Base-by-base conservation (phyloP, 2,329 filamentous ascomycete genomes). In the Penicillium sp. region DNA sequence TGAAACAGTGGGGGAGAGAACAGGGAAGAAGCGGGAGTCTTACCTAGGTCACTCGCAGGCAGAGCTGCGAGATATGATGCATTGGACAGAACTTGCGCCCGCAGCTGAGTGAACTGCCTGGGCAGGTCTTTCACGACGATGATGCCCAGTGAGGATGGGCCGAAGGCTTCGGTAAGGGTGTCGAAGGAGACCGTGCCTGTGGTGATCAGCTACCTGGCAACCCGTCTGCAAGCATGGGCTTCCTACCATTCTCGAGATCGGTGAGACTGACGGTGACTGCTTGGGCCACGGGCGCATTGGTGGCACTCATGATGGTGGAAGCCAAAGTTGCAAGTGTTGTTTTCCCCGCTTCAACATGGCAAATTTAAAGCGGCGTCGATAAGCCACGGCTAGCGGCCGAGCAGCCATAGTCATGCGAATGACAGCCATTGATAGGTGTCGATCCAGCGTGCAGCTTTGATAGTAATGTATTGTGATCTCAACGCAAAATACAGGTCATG, bases 71-170 rank as follows among this genome's bases (percentile, higher is more conserved):
- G 80, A 61, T 94, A 93, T 0, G 88, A 94, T 3, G 89, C 82
- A 62, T 93, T 93, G 0, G 87, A 93, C 5, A 98, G 76, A 2
- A 94, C 77, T 44, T 78, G 78, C 43, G 78, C 78, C 45, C 93
- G 80, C 29, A 96, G 71, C n/a, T 76, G 68, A 10, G 77, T 67
- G 56, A 94, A 98, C 36, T 80, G 73, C 4, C 75, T 48, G 0
- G 89, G 87, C 0, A 97, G 79, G 60, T 89, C 87, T 61, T 86
- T 88, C 33, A 98, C 90, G n/a, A 97, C 73, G 39, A 98, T 83
- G 36, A 98, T 95, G 0, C 93, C 93, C 9, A 97, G 74, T 2
- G 89, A 95, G 17, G 86, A 81, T 1, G 90, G 88, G 0, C 93
- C 93, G 62, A 98, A 97, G 0, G 93, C 93, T 53, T 84, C 62